Evolutionary conservation across 345 rosid species (phyloP).

Genomic region (Brassica juncea): DNA sequence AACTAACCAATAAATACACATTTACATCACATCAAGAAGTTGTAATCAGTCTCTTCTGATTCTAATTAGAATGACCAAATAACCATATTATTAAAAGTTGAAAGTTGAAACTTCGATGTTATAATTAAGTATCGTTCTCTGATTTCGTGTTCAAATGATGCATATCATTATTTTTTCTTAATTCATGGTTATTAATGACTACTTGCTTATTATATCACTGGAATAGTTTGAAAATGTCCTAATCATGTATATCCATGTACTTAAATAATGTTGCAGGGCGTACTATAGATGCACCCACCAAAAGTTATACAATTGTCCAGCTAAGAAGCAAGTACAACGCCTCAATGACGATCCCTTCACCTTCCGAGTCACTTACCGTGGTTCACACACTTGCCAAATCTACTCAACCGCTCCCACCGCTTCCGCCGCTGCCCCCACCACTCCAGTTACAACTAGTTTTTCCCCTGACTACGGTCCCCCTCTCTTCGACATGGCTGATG

Average conservation of each 20-base stretch:
- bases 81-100: background rate
- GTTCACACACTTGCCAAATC: conserved; percentile 74
- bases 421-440: background rate
- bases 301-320: conserved; percentile 73
- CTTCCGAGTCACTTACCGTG: conserved; percentile 61
- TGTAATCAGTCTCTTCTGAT: conserved; percentile 11
- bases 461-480: conserved; percentile 14
- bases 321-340: conserved; percentile 90
- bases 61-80: conserved; percentile 14
- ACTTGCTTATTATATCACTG: background rate
- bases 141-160: conserved; percentile 1
- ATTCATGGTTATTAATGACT: background rate
- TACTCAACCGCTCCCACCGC: conserved; percentile 41
- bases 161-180: background rate
- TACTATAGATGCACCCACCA: conserved; percentile 91
- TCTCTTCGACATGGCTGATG: conserved; percentile 21
- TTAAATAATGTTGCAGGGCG: conserved; percentile 48
- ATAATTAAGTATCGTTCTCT: conserved; percentile 1
- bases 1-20: conserved; percentile 5
- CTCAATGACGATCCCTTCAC: conserved; percentile 62
- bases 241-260: background rate
- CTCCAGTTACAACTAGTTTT: conserved; percentile 1
- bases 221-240: background rate
- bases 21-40: conserved; percentile 10
- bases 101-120: background rate